phyloP scores from a whole-genome alignment of 768 basidiomycete species.

The Leccinum longicurvipes region DNA sequence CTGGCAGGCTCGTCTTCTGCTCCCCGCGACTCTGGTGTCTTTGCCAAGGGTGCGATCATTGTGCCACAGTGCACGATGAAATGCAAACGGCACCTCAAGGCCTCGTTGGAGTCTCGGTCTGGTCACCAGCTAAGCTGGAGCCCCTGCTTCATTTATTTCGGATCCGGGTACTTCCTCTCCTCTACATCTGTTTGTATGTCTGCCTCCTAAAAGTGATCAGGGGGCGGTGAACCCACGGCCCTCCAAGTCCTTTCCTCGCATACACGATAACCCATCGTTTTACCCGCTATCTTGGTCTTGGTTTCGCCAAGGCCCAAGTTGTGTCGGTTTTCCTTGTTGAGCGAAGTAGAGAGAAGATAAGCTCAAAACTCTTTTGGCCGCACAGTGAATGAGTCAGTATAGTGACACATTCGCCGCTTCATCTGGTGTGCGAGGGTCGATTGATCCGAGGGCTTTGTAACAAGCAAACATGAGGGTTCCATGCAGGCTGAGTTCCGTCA shows the following conservation, averaged over 20 bases:
- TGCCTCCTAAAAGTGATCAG: constrained; percentile 5
- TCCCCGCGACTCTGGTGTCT: constrained; percentile 15
- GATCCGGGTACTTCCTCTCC: constrained; percentile 9
- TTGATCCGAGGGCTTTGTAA: constrained; percentile 21
- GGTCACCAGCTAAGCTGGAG: background rate
- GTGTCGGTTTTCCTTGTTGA: background rate
- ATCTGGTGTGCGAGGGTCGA: background rate
- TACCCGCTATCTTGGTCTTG: background rate
- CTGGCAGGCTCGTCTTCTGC: constrained; percentile 1
- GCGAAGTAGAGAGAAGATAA: background rate
- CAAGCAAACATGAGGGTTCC: constrained; percentile 4
- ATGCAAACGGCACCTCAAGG: background rate
- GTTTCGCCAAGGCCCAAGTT: no score
- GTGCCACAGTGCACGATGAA: background rate
- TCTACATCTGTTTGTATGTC: constrained; percentile 1
- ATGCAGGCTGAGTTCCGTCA: background rate
- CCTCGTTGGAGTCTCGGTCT: no score
- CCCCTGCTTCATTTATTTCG: constrained; percentile 3
- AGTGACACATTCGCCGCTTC: background rate
- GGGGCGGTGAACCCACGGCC: background rate
- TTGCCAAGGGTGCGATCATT: background rate
- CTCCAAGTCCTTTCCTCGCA: constrained; percentile 3
- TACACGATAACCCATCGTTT: background rate
- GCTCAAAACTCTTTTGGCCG: background rate
- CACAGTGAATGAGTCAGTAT: background rate